Evolutionary conservation across 768 basidiomycete species (phyloP), one percentile per base, ranked within the genome.

Genomic region (Calvatia gigantea): DNA sequence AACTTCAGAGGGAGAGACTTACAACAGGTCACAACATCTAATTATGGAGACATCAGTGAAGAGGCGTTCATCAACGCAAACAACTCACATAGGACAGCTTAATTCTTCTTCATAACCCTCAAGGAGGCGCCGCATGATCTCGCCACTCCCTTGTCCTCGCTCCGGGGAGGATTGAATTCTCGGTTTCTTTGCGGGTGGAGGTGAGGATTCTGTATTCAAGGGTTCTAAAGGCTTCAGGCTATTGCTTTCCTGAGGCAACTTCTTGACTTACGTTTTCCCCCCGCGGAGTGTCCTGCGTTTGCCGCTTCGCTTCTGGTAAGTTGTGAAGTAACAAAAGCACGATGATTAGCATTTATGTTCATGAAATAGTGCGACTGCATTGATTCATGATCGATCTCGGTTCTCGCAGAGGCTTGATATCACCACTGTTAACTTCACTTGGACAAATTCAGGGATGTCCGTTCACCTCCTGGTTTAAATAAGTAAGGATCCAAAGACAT

Each of bases 1-100:
- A 28, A 31, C 4, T 17, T 12, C 23, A 51, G 15, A 48, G 15
- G 42, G 39, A 41, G n/a, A 15, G 25, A 71, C 84, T 62, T 66
- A 86, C 88, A 89, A 74, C 28, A 88, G 70, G 63, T 90, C 87
- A 67, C 73, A 87, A 58, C 89, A 91, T 65, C 88, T 90, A 58
- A 56, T 50, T 17, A 38, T 59, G 47, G 48, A 33, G 4, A 53
- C 50, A 42, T 63, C 46, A 57, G 50, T 37, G 56, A 46, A n/a
- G 45, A n/a, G n/a, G n/a, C n/a, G 27, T n/a, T 52, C 25, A 28
- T 50, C 33, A 5, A 19, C 11, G 23, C 35, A 46, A 47, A 12
- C 15, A 55, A 76, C 86, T 44, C 66, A 89, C 89, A 91, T 86
- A 1, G 89, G 81, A 67, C 89, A 91, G 14, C 72, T 81, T 45